Conservation (phyloP, 768 basidiomycete species). For the Collybia sp. region DNA sequence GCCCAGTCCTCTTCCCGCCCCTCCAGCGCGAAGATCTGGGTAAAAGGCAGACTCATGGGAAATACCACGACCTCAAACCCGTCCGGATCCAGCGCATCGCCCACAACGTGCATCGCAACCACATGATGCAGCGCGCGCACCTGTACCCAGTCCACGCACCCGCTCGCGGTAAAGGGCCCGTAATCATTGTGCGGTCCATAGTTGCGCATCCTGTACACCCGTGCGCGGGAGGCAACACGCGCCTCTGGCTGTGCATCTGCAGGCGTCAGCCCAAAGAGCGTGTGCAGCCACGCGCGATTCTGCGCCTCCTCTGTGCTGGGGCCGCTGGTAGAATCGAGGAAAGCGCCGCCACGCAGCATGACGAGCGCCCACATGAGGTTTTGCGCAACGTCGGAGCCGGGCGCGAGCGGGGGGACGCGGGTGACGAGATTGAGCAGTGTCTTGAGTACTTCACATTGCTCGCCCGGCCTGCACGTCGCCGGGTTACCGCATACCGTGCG, state of each 20-base stretch:
- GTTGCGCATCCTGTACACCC: slow-evolving; percentile 59
- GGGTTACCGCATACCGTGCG: slow-evolving; percentile 37
- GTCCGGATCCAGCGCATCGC: slow-evolving; percentile 21
- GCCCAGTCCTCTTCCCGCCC: slow-evolving; percentile 48
- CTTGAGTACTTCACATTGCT: slow-evolving; percentile 35
- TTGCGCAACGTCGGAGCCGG: slow-evolving; percentile 29
- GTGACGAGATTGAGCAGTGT: slow-evolving; percentile 49
- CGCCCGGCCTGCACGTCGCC: slow-evolving; percentile 31
- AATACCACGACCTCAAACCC: slow-evolving; percentile 31
- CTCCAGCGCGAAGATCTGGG: slow-evolving; percentile 41
- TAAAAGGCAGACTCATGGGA: slow-evolving; percentile 48
- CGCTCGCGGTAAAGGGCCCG: slow-evolving; percentile 50
- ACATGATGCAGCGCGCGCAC: slow-evolving; percentile 51
- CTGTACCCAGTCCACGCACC: slow-evolving; percentile 59
- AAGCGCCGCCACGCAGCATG: slow-evolving; percentile 34
- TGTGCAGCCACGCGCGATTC: slow-evolving; percentile 48
- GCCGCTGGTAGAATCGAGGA: slow-evolving; percentile 34
- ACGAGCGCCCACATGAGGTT: slow-evolving; percentile 50
- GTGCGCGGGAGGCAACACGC: slow-evolving; percentile 42
- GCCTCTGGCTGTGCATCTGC: slow-evolving; percentile 28
- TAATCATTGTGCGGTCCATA: slow-evolving; percentile 46
- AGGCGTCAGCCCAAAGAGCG: slow-evolving; percentile 50
- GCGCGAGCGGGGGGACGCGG: slow-evolving; percentile 31
- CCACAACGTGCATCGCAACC: slow-evolving; percentile 48
- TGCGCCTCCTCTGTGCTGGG: slow-evolving; percentile 32